phyloP scores from a whole-genome alignment of 2,329 filamentous ascomycete genomes.

The Chrysoporthe deuterocubensis region DNA sequence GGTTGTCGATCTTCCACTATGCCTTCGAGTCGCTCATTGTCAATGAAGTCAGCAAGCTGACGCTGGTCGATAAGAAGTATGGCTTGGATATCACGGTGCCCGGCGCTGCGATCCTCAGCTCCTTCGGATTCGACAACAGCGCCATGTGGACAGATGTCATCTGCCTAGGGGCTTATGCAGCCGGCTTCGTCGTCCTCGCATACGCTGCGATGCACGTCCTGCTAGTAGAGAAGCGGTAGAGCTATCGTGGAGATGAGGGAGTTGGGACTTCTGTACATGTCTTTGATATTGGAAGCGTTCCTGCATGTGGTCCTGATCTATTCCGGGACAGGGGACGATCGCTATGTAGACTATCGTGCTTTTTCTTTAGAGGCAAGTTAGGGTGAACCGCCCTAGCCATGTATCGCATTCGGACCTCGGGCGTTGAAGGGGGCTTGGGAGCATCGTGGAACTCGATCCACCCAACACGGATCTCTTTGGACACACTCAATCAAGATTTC shows the following conservation, averaged over 20 bases:
- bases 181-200: slow-evolving; percentile 81
- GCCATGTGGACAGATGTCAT: slow-evolving; percentile 85
- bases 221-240: slow-evolving; percentile 82
- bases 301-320: slow-evolving; percentile 8
- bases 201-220: slow-evolving; percentile 93
- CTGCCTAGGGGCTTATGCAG: slow-evolving; percentile 81
- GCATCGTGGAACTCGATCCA: slow-evolving; percentile 26
- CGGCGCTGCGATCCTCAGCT: slow-evolving; percentile 89
- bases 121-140: slow-evolving; percentile 89
- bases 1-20: slow-evolving; percentile 96
- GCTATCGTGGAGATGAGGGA: not conserved
- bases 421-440: slow-evolving; percentile 29
- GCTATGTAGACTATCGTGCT: slow-evolving; percentile 18
- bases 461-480: slow-evolving; percentile 31
- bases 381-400: slow-evolving; percentile 4
- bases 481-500: slow-evolving; percentile 20
- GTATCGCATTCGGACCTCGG: slow-evolving; percentile 30
- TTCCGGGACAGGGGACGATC: slow-evolving; percentile 12
- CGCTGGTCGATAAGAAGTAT: slow-evolving; percentile 91
- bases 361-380: slow-evolving; percentile 13
- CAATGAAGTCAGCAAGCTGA: slow-evolving; percentile 91
- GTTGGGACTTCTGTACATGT: slow-evolving; percentile 12
- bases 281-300: slow-evolving; percentile 10
- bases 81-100: slow-evolving; percentile 96
- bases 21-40: slow-evolving; percentile 96